These are phyloP conservation scores for Aspergillus carlsbadensis DNA, from an alignment of 495 filamentous ascomycete species.

Conservation along the genomic window DNA sequence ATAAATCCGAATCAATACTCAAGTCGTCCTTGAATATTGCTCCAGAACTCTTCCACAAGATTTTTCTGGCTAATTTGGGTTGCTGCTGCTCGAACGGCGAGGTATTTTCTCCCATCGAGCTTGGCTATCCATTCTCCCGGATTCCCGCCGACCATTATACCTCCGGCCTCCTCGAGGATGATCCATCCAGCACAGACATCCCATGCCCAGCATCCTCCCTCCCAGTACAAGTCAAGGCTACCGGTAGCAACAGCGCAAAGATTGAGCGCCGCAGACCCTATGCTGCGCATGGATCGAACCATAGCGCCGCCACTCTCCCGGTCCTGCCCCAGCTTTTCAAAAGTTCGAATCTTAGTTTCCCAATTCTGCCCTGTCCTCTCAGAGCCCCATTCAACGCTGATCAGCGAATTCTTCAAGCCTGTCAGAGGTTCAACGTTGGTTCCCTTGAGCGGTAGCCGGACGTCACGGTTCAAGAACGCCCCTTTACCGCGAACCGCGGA, in stretches of 20 bases:
- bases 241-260: constrained; percentile 79
- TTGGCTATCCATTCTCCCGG: constrained; percentile 70
- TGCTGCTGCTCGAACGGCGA: constrained; percentile 65
- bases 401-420: constrained; percentile 59
- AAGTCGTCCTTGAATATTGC: constrained; percentile 34
- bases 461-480: constrained; percentile 55
- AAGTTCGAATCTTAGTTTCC: constrained; percentile 68
- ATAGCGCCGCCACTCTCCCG: constrained; percentile 73
- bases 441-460: constrained; percentile 55
- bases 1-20: constrained; percentile 25
- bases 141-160: constrained; percentile 75
- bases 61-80: constrained; percentile 66
- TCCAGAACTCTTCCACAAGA: constrained; percentile 83
- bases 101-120: constrained; percentile 75
- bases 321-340: constrained; percentile 60
- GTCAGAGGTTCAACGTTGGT: constrained; percentile 50
- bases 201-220: constrained; percentile 93
- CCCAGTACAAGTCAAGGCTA: constrained; percentile 83
- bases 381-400: constrained; percentile 77
- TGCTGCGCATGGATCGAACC: constrained; percentile 73
- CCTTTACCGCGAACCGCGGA: constrained; percentile 69
- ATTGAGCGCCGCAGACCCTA: constrained; percentile 84
- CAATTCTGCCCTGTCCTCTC: constrained; percentile 75
- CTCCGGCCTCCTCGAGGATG: constrained; percentile 81
- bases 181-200: constrained; percentile 93